These are phyloP conservation scores for Ophiostoma quercus DNA, from an alignment of 2,329 filamentous ascomycete species.

Conservation along the genomic window DNA sequence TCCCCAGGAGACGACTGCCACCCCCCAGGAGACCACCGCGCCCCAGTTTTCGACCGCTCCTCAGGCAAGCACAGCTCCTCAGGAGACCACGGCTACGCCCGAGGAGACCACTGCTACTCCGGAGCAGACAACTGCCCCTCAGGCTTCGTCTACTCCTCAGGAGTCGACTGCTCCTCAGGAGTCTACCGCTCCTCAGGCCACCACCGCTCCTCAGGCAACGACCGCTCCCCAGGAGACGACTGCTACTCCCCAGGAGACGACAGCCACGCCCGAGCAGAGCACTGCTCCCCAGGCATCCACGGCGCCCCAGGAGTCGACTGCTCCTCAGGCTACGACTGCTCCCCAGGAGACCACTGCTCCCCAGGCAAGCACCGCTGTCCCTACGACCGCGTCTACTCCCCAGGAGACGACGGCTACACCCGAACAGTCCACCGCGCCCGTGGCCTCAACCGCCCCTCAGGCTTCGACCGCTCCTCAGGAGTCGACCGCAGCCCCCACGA, in stretches of 20 bases:
- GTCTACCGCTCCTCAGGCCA: background rate
- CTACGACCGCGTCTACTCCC: too few species aligned
- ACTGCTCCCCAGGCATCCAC: too few species aligned
- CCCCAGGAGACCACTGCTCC: too few species aligned
- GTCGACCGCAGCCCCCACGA: too few species aligned
- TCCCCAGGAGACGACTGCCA: background rate
- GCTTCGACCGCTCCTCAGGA: too few species aligned
- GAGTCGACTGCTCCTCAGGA: background rate
- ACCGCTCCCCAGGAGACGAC: background rate
- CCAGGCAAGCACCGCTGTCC: background rate
- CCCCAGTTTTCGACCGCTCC: too few species aligned
- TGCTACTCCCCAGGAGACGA: background rate
- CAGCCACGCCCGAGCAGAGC: too few species aligned
- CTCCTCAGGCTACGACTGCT: too few species aligned
- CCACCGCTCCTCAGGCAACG: background rate
- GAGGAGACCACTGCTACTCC: background rate
- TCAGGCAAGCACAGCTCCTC: too few species aligned
- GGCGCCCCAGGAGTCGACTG: too few species aligned
- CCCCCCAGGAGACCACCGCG: background rate
- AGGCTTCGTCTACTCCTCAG: background rate
- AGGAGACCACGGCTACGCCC: background rate
- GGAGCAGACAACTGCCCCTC: background rate
- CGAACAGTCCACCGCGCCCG: background rate
- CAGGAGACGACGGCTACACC: background rate
- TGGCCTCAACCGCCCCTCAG: too few species aligned